Evolutionary conservation across 352 stramenopile genomes (phyloP), one percentile per base, ranked within the genome.

Genomic region (Phytophthora fragariaefolia): DNA sequence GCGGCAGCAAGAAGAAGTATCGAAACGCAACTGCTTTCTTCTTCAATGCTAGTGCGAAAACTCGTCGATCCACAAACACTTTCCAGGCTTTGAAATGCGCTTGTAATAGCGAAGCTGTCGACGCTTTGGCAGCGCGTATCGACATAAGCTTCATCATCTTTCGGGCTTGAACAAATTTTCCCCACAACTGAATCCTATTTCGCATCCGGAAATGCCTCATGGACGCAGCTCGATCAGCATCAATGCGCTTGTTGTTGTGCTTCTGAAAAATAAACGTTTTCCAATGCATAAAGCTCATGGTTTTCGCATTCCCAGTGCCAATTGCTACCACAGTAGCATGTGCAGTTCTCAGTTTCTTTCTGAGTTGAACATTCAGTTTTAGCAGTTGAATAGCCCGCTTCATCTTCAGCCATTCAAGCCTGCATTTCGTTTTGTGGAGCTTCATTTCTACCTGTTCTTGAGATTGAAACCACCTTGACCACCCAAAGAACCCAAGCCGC

Each of bases 21-120:
- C 70, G 76, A 36, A 86, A 89, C 0, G 74, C 76, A 8, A 49
- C 4, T 2, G 82, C 82, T 17, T 83, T 83, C 10, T 85, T 42
- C 43, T 67, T 53, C 6, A 87, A 70, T 0, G 50, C 13, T 10
- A 48, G 38, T 2, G 38, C 51, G 2, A 82, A 52, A 4, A 26
- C 38, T 6, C 63, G 53, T 24, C 57, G 24, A 1, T 13, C n/a
- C 7, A 62, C 22, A 38, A 80, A 80, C 13, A 24, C 49, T 15
- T 42, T 70, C 82, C 82, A 90, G 23, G 45, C 59, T 0, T 27
- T n/a, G 20, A 85, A 74, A 7, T 68, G 55, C 1, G 40, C 46
- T 30, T 72, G 47, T 15, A 71, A 22, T 12, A 59, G 28, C 1
- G 46, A 59, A 9, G 43, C 42, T 4, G 47, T 71, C 0, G 68